Conservation (phyloP, 768 basidiomycete species). For the Trametes elegans region DNA sequence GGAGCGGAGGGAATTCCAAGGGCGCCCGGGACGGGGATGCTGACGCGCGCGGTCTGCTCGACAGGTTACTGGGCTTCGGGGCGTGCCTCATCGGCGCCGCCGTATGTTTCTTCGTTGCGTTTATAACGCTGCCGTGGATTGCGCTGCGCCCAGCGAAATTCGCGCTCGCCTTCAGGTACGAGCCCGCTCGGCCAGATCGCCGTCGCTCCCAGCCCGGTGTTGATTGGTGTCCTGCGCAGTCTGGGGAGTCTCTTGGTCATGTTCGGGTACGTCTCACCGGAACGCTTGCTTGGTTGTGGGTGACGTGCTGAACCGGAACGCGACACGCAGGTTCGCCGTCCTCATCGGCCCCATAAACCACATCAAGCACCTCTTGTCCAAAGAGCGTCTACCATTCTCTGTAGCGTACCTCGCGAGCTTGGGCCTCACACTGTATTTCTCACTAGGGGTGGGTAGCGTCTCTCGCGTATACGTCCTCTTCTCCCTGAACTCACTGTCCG, state of each 20-base stretch:
- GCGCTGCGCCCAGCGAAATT: slow-evolving; percentile 85
- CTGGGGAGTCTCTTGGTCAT: slow-evolving; percentile 92
- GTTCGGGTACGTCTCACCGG: slow-evolving; percentile 66
- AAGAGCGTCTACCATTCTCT: slow-evolving; percentile 84
- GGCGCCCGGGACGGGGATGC: neutral
- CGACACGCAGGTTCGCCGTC: slow-evolving; percentile 63
- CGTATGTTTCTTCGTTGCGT: slow-evolving; percentile 91
- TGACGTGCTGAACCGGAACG: neutral
- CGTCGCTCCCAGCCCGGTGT: neutral
- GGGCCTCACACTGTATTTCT: slow-evolving; percentile 86
- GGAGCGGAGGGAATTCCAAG: slow-evolving; percentile 67
- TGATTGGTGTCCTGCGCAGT: slow-evolving; percentile 36
- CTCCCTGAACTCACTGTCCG: neutral
- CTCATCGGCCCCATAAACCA: slow-evolving; percentile 90
- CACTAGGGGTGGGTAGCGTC: slow-evolving; percentile 67
- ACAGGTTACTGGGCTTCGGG: slow-evolving; percentile 85
- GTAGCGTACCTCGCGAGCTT: slow-evolving; percentile 80
- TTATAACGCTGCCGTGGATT: slow-evolving; percentile 74
- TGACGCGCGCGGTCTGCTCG: neutral
- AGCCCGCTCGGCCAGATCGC: neutral
- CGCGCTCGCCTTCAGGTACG: slow-evolving; percentile 80
- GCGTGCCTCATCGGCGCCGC: slow-evolving; percentile 87
- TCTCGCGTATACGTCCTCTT: neutral
- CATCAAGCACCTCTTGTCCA: slow-evolving; percentile 79
- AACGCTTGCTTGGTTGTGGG: neutral